Conservation (phyloP, 148 eudicot species). For the Hydrangea macrophylla region DNA sequence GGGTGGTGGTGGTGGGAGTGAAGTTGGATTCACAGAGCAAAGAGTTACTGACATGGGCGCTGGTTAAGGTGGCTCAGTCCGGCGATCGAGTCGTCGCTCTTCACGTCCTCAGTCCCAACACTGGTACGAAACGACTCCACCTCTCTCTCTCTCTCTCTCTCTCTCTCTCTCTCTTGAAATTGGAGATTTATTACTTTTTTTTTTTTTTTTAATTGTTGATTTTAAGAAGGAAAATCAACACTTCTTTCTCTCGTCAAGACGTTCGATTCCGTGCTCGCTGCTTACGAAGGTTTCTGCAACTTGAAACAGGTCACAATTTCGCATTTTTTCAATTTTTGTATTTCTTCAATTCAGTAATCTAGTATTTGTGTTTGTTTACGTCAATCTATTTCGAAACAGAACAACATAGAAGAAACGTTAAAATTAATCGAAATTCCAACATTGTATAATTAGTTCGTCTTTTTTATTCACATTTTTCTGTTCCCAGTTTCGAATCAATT, state of each 20-base stretch:
- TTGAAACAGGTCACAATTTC: constrained; percentile 86
- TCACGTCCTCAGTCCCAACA: constrained; percentile 41
- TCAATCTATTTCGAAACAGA: too few relatives aligned
- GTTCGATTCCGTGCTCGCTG: constrained; percentile 71
- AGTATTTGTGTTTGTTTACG: too few relatives aligned
- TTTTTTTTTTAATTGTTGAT: constrained; percentile 7
- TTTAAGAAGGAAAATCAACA: constrained; percentile 53
- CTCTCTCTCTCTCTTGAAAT: too few relatives aligned
- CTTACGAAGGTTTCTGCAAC: constrained; percentile 80
- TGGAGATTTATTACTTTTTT: background rate
- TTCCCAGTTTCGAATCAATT: too few relatives aligned
- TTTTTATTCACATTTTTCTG: too few relatives aligned
- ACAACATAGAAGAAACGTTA: too few relatives aligned
- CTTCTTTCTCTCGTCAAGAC: constrained; percentile 63
- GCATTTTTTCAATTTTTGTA: too few relatives aligned
- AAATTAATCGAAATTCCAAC: too few relatives aligned
- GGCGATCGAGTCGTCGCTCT: constrained; percentile 70
- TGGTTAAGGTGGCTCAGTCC: constrained; percentile 56
- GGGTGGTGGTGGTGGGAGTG: constrained; percentile 66
- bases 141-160: background rate
- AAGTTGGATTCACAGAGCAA: constrained; percentile 52
- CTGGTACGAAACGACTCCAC: constrained; percentile 45
- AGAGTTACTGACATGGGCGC: constrained; percentile 70
- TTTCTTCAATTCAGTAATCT: too few relatives aligned
- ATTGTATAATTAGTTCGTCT: too few relatives aligned